Base-by-base conservation (phyloP, 352 stramenopile genomes). In the Pelagophyceae sp. region DNA sequence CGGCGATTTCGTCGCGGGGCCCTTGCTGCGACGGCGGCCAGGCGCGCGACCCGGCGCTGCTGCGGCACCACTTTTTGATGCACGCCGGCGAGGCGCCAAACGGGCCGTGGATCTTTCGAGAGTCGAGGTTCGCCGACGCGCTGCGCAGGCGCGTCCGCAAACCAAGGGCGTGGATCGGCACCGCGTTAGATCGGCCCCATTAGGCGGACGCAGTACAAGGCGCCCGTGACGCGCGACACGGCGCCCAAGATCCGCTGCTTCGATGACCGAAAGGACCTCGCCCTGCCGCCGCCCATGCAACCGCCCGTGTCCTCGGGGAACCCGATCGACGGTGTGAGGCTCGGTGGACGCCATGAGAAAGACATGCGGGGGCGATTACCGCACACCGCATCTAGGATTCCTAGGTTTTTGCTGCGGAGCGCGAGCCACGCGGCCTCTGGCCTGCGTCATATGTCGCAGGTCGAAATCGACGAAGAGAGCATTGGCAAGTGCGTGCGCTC, bases 151-250 rank as follows among this genome's bases (percentile, higher is more conserved):
- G 67, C 17, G 33, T 23, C 2, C n/a, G n/a, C n/a, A n/a, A n/a
- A n/a, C n/a, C n/a, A n/a, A n/a, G n/a, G n/a, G n/a, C n/a, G n/a
- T n/a, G n/a, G n/a, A n/a, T n/a, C n/a, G n/a, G n/a, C n/a, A n/a
- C n/a, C n/a, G n/a, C n/a, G n/a, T n/a, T n/a, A n/a, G n/a, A n/a
- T n/a, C n/a, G n/a, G n/a, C n/a, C n/a, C n/a, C n/a, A n/a, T n/a
- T n/a, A n/a, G n/a, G n/a, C n/a, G n/a, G n/a, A n/a, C 67, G 35
- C 67, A 74, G 38, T 74, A 74, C 67, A 74, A 74, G 67, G 67
- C 67, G 2, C 67, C 67, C 67, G 67, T 54, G 35, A 74, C 67
- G 15, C 19, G 67, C 20, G 67, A 74, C 38, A 74, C 67, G 33
- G 33, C 67, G 67, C 38, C 67, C 5, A 5, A 23, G 20, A 33